A percentile compares a stretch with the other conserved stretches of the same genome.
Conservation (phyloP, 148 eudicot species). For the Salicornia ramosissima region DNA sequence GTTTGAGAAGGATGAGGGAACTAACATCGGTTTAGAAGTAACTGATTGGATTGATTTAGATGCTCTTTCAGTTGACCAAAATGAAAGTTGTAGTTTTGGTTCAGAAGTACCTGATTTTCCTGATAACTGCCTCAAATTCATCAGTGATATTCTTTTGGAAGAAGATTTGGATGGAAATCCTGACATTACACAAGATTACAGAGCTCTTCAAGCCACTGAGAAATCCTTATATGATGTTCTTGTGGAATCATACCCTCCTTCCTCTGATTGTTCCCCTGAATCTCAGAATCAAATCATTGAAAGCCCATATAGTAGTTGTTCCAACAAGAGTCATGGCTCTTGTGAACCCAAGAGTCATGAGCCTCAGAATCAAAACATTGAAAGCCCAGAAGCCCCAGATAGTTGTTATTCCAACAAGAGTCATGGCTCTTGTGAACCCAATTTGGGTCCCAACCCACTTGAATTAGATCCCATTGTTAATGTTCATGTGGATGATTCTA, state of each 20-base stretch:
- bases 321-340: conserved; percentile 17
- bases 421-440: conserved; percentile 12
- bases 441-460: conserved; percentile 11
- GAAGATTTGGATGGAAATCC: conserved; percentile 41
- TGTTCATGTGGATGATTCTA: conserved; percentile 1
- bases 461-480: neutral
- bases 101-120: conserved; percentile 35
- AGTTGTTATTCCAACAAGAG: conserved; percentile 14
- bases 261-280: neutral
- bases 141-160: conserved; percentile 52
- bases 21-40: neutral
- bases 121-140: conserved; percentile 45
- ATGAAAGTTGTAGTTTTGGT: neutral
- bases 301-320: conserved; percentile 17
- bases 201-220: conserved; percentile 56
- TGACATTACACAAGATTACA: conserved; percentile 33
- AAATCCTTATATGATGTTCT: conserved; percentile 53
- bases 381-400: conserved; percentile 25
- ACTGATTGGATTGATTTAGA: conserved; percentile 3
- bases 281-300: neutral
- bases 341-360: no score
- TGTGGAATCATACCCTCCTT: conserved; percentile 20
- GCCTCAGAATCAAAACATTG: neutral
- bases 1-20: conserved; percentile 1
- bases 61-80: neutral